Evolutionary conservation across 441 rosid genomes (phyloP).

Genomic region (Omphalea diandra): DNA sequence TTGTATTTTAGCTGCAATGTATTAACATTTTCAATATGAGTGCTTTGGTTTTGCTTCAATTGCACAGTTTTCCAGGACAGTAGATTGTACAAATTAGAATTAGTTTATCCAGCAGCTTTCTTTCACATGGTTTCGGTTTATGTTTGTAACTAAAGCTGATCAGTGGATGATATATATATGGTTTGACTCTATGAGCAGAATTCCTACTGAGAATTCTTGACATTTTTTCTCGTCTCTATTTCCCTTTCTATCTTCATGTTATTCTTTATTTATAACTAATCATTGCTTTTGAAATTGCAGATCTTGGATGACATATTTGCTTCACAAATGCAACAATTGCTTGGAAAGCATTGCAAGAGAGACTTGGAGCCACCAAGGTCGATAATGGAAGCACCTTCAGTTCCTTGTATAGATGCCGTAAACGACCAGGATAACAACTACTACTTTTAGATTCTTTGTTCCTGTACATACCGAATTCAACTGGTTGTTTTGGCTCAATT

Average conservation of each 20-base stretch:
- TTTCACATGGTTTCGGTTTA: too few species aligned
- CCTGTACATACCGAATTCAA: conserved; percentile 7
- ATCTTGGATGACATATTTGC: conserved; percentile 71
- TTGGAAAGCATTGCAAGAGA: conserved; percentile 59
- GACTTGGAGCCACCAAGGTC: conserved; percentile 80
- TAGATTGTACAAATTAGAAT: too few species aligned
- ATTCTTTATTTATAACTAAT: too few species aligned
- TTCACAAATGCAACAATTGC: conserved; percentile 71
- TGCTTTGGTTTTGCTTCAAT: too few species aligned
- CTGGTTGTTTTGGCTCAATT: background rate
- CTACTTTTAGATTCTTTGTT: conserved; percentile 26
- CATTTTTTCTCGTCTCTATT: too few species aligned
- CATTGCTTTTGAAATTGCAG: conserved; percentile 49
- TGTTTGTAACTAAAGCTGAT: too few species aligned
- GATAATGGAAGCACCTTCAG: conserved; percentile 68
- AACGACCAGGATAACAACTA: conserved; percentile 43
- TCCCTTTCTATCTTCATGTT: too few species aligned
- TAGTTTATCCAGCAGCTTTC: too few species aligned
- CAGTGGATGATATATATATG: too few species aligned
- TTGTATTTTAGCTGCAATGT: background rate
- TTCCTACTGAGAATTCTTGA: too few species aligned
- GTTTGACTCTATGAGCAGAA: too few species aligned
- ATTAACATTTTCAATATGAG: background rate
- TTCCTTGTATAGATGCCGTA: conserved; percentile 64
- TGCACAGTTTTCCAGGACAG: too few species aligned